These are phyloP conservation scores for Arthroderma sp. DNA, from an alignment of 2,329 filamentous ascomycete genomes.

Conservation along the genomic window DNA sequence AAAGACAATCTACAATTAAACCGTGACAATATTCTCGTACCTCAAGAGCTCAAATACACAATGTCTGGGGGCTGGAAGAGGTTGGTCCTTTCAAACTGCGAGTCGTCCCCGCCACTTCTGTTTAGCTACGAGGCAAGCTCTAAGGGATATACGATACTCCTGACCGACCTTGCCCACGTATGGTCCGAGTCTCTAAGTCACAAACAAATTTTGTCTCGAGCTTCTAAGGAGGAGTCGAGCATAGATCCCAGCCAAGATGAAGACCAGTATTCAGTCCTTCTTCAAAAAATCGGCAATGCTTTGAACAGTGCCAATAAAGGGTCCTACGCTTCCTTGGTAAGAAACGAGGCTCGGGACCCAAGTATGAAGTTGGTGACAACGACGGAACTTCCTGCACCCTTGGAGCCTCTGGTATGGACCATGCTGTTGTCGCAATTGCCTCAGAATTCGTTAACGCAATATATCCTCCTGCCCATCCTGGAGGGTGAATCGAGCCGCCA, in stretches of 20 bases:
- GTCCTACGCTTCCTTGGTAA: slow-evolving; percentile 21
- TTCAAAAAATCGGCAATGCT: slow-evolving; percentile 42
- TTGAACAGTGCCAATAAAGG: slow-evolving; percentile 22
- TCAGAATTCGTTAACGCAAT: slow-evolving; percentile 30
- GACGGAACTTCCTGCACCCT: slow-evolving; percentile 39
- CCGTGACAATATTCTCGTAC: no score
- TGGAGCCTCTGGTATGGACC: slow-evolving; percentile 41
- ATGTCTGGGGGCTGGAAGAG: no score
- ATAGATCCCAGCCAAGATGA: slow-evolving; percentile 48
- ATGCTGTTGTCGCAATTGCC: slow-evolving; percentile 32
- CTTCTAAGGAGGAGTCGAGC: slow-evolving; percentile 36
- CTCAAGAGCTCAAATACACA: no score
- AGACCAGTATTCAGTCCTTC: slow-evolving; percentile 42
- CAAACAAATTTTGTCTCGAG: slow-evolving; percentile 35
- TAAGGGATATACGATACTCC: slow-evolving; percentile 37
- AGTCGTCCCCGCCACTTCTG: slow-evolving; percentile 22
- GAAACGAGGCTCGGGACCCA: slow-evolving; percentile 15
- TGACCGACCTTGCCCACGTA: slow-evolving; percentile 46
- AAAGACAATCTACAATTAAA: no score
- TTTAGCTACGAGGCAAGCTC: slow-evolving; percentile 23
- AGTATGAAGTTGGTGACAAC: slow-evolving; percentile 34
- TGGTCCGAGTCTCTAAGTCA: slow-evolving; percentile 41
- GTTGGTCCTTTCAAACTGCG: no score
- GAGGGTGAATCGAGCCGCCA: slow-evolving; percentile 35
- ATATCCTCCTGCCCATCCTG: slow-evolving; percentile 42